Conservation (phyloP, 495 filamentous ascomycete genomes). For the Apodospora peruviana region DNA sequence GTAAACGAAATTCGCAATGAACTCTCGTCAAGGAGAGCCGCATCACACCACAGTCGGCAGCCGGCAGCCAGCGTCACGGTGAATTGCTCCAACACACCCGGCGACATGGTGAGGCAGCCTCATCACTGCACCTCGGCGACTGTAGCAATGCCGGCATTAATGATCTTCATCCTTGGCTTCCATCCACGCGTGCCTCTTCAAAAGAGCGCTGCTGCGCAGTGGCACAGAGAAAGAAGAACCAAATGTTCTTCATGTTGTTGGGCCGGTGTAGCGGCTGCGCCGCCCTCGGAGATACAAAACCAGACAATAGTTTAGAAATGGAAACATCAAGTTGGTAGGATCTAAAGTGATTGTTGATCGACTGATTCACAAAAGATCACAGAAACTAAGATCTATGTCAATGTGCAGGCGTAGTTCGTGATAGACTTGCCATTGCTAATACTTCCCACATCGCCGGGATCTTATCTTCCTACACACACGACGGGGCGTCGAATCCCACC, state of each 20-base stretch:
- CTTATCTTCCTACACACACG: slow-evolving; percentile 59
- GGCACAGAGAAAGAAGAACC: slow-evolving; percentile 45
- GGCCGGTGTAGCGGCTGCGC: too few species aligned
- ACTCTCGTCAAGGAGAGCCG: slow-evolving; percentile 35
- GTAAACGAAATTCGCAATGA: slow-evolving; percentile 47
- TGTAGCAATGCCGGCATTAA: slow-evolving; percentile 52
- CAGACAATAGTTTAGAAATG: too few species aligned
- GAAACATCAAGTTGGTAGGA: too few species aligned
- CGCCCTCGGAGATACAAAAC: too few species aligned
- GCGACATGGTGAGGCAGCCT: slow-evolving; percentile 55
- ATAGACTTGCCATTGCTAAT: slow-evolving; percentile 56
- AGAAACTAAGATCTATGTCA: too few species aligned
- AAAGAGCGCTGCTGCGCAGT: slow-evolving; percentile 52
- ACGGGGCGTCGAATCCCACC: slow-evolving; percentile 37
- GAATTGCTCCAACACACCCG: slow-evolving; percentile 43
- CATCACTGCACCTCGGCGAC: slow-evolving; percentile 52
- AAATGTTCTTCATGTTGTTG: slow-evolving; percentile 37
- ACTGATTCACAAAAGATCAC: too few species aligned
- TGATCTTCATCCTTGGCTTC: slow-evolving; percentile 45
- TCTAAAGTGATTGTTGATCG: too few species aligned
- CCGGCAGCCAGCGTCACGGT: slow-evolving; percentile 28
- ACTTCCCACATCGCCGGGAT: slow-evolving; percentile 62
- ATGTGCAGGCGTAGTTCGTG: too few species aligned
- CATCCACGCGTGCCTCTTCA: too few species aligned
- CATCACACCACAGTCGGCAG: slow-evolving; percentile 11